A percentile compares a stretch with the other conserved stretches of the same genome.
Evolutionary conservation across 495 filamentous ascomycete species (phyloP).

Genomic region (Schizothecium vesticola): DNA sequence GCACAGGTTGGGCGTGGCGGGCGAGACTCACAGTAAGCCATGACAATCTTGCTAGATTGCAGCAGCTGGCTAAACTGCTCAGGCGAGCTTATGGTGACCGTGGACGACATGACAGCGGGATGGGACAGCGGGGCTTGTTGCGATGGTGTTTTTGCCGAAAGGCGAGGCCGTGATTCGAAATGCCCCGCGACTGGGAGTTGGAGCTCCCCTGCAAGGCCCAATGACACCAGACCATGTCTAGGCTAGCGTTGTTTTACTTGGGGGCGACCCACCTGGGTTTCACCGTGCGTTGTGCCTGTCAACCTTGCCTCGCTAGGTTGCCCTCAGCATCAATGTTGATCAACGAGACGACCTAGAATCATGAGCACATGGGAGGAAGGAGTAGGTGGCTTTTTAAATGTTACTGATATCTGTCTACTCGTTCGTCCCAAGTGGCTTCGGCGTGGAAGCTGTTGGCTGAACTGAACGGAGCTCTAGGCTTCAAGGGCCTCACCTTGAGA

Average conservation of each 20-base stretch:
- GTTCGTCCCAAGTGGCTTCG: too few species aligned
- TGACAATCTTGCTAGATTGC: constrained; percentile 62
- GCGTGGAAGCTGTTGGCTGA: too few species aligned
- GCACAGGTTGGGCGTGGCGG: neutral
- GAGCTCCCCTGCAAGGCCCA: constrained; percentile 10
- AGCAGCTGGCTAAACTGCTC: constrained; percentile 67
- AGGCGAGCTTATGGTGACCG: constrained; percentile 64
- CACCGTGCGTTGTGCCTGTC: neutral
- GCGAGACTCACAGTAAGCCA: constrained; percentile 72
- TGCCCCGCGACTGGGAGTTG: constrained; percentile 4
- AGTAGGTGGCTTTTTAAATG: too few species aligned
- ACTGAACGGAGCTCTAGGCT: too few species aligned
- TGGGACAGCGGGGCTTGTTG: neutral
- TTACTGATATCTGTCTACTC: too few species aligned
- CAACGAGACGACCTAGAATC: too few species aligned
- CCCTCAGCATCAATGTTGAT: too few species aligned
- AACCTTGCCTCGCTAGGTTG: too few species aligned
- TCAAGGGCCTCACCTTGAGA: too few species aligned
- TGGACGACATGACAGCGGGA: constrained; percentile 14
- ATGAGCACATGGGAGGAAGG: too few species aligned
- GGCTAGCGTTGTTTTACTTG: neutral
- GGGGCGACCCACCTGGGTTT: neutral
- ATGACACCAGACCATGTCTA: neutral
- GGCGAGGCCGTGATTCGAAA: neutral
- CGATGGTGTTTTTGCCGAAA: neutral